Evolutionary conservation across 148 eudicot genomes (phyloP), one percentile per base, ranked within the genome.

Genomic region (Vaccinium myrtillus): DNA sequence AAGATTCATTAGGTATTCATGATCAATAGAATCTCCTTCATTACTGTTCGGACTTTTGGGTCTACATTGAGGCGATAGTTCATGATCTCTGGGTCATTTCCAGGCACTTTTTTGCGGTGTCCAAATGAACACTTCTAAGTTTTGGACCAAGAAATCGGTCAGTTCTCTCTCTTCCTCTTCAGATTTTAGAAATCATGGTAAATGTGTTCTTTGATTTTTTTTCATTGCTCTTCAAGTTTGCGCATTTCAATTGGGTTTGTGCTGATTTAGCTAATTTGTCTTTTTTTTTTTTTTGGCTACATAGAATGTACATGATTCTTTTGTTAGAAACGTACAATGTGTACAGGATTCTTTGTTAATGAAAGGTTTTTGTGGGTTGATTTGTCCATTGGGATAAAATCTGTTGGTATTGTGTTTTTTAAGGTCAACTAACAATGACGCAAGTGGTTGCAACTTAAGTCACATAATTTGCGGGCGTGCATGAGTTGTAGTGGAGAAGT

Each of bases 331-430:
- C 15, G n/a, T 46, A 53, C n/a, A 4, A 30, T 30, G 65, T 51
- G 54, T 27, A 78, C 10, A 78, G 15, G 12, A 78, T 78, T 55
- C 30, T 78, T 78, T 23, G 49, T 78, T 18, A 55, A 55, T 55
- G 59, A 78, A 55, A 54, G 48, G 81, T 27, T 55, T 78, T 78
- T 55, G 53, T 46, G 65, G 81, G 81, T 53, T 78, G 65, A 16
- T 78, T 78, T 54, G 2, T 73, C 48, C 77, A 5, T 16, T 15
- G 50, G 77, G 4, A 27, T 30, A 19, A 16, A 73, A 36, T 39
- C 77, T 36, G n/a, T 7, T 27, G 13, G 46, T 39, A 10, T 73
- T 36, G n/a, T 73, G 39, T 19, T 73, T 73, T 11, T 14, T 69
- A 27, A 4, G 39, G 74, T 69, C 39, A 69, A 65, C 23, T 63